These are phyloP conservation scores for Phaeomoniella chlamydospora DNA, from an alignment of 2,329 filamentous ascomycete species.

Conservation along the genomic window DNA sequence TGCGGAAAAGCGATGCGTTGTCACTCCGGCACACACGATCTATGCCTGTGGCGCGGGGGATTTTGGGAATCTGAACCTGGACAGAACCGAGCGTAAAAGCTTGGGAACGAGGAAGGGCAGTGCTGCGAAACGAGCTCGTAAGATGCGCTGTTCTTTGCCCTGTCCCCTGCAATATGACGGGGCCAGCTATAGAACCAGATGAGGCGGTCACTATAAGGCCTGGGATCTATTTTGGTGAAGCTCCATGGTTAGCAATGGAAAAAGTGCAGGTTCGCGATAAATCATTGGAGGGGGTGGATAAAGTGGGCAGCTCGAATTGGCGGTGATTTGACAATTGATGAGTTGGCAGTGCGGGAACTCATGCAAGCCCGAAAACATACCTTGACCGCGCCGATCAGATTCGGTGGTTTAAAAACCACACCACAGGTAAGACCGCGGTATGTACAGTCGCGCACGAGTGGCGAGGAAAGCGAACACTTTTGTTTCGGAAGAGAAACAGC, in stretches of 20 bases:
- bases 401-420: too few species aligned
- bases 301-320: slow-evolving; percentile 1
- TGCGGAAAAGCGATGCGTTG: slow-evolving; percentile 25
- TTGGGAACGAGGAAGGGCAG: not conserved
- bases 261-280: not conserved
- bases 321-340: slow-evolving; percentile 2
- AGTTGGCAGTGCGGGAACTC: slow-evolving; percentile 2
- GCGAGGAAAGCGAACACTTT: too few species aligned
- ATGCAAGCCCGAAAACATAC: slow-evolving; percentile 2
- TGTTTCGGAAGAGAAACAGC: too few species aligned
- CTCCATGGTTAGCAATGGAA: not conserved
- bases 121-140: too few species aligned
- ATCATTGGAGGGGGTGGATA: slow-evolving; percentile 2
- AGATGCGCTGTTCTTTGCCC: not conserved
- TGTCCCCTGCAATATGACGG: not conserved
- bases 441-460: not conserved
- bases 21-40: slow-evolving; percentile 12
- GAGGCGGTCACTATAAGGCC: not conserved
- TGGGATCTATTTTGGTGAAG: not conserved
- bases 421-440: too few species aligned
- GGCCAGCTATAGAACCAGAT: not conserved
- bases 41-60: slow-evolving; percentile 6
- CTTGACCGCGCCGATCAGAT: slow-evolving; percentile 1
- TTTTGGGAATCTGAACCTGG: slow-evolving; percentile 7
- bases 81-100: too few species aligned